phyloP scores from a whole-genome alignment of 2,329 filamentous ascomycete genomes.

The Helicocarpus griseus region DNA sequence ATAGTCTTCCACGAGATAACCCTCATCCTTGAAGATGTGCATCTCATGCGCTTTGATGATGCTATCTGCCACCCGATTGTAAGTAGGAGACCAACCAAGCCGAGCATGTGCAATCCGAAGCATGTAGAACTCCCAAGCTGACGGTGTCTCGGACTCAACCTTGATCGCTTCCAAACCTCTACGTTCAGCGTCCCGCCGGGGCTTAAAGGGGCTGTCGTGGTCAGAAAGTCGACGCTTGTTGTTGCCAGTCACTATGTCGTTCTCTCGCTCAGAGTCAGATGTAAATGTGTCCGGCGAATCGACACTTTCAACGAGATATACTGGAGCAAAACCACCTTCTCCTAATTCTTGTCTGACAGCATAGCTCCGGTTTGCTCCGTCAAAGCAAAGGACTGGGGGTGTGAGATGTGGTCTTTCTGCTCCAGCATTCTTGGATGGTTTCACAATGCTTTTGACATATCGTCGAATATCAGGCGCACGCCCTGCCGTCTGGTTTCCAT shows the following conservation, averaged over 20 bases:
- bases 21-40: constrained; percentile 84
- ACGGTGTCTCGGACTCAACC: constrained; percentile 74
- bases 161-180: constrained; percentile 78
- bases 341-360: constrained; percentile 77
- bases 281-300: constrained; percentile 37
- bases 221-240: constrained; percentile 42
- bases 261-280: constrained; percentile 26
- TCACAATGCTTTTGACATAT: constrained; percentile 60
- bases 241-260: constrained; percentile 37
- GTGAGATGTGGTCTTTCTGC: constrained; percentile 51
- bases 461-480: constrained; percentile 69
- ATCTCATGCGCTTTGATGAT: constrained; percentile 79
- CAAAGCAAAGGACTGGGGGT: constrained; percentile 59
- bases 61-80: constrained; percentile 61
- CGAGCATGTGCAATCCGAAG: constrained; percentile 73
- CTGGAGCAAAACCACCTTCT: constrained; percentile 86
- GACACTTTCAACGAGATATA: constrained; percentile 78
- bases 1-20: constrained; percentile 79
- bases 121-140: constrained; percentile 93
- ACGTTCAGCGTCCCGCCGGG: constrained; percentile 21
- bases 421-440: constrained; percentile 30
- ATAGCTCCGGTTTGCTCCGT: constrained; percentile 57
- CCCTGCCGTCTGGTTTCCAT: constrained; percentile 53
- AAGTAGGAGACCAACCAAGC: constrained; percentile 50
- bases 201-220: constrained; percentile 17